These are phyloP conservation scores for Strobilomyces echinocephalus DNA, from an alignment of 768 basidiomycete genomes.

Conservation along the genomic window DNA sequence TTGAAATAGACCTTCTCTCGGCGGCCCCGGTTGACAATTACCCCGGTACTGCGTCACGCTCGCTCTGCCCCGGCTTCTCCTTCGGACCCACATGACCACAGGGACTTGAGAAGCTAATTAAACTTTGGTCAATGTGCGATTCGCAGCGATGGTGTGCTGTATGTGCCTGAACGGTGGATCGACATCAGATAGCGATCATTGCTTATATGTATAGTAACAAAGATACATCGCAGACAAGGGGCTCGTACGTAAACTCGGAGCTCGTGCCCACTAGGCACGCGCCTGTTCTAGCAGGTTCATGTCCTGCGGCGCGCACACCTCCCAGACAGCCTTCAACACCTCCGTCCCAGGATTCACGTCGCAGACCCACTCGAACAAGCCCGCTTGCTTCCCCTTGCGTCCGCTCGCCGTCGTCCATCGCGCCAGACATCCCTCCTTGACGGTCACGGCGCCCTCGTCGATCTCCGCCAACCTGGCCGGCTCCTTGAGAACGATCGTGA, in stretches of 20 bases:
- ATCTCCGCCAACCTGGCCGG: constrained; percentile 23
- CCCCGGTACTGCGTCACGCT: too few relatives aligned
- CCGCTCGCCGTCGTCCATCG: constrained; percentile 20
- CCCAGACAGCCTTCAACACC: constrained; percentile 27
- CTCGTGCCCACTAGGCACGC: neutral
- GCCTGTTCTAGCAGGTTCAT: constrained; percentile 13
- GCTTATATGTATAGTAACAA: neutral
- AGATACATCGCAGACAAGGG: neutral
- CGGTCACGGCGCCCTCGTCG: constrained; percentile 7
- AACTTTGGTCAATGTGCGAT: constrained; percentile 65
- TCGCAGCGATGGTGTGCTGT: constrained; percentile 47
- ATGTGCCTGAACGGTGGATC: neutral
- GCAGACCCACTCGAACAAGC: constrained; percentile 30
- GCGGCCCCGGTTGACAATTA: too few relatives aligned
- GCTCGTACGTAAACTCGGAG: neutral
- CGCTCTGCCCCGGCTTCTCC: too few relatives aligned
- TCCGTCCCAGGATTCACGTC: constrained; percentile 20
- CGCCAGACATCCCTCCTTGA: constrained; percentile 12
- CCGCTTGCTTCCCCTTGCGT: constrained; percentile 17
- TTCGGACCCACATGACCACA: constrained; percentile 15
- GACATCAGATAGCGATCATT: neutral
- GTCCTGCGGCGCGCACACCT: constrained; percentile 24
- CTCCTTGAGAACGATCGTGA: constrained; percentile 27
- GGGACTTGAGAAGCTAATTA: constrained; percentile 49
- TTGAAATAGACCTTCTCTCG: too few relatives aligned